Conservation (phyloP, 192 early-diverging fungal genomes). For the Backusella tuberculispora region DNA sequence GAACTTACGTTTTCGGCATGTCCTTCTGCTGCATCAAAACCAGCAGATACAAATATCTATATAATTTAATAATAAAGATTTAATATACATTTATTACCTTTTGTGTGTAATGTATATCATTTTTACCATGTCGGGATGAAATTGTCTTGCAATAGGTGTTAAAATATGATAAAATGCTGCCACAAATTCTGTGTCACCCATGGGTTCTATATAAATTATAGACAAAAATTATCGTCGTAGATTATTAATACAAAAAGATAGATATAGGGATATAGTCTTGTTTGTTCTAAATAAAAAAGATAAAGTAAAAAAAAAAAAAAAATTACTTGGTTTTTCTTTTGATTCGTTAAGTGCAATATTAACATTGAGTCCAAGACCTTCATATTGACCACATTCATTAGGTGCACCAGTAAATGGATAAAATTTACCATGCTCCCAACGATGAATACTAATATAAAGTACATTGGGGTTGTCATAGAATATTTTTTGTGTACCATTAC, state of each 20-base stretch:
- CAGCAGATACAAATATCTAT: conserved; percentile 63
- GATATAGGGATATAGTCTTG: background rate
- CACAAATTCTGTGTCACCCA: conserved; percentile 75
- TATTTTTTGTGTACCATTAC: conserved; percentile 76
- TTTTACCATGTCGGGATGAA: conserved; percentile 69
- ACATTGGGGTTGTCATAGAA: conserved; percentile 76
- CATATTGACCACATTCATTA: conserved; percentile 57
- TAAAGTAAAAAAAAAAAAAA: background rate
- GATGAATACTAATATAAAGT: conserved; percentile 75
- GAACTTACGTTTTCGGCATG: conserved; percentile 60
- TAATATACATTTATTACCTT: background rate
- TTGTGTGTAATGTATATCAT: conserved; percentile 15
- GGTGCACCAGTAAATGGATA: conserved; percentile 66
- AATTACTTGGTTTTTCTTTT: conserved; percentile 47
- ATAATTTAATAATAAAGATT: background rate
- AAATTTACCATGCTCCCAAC: conserved; percentile 72
- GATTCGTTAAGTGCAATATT: conserved; percentile 52
- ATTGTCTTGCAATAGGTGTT: conserved; percentile 73
- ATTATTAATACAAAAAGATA: background rate
- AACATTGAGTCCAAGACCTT: conserved; percentile 58
- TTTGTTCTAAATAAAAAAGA: background rate
- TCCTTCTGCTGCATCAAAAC: conserved; percentile 76
- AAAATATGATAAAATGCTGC: conserved; percentile 69
- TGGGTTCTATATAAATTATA: conserved; percentile 44
- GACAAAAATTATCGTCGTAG: background rate